Evolutionary conservation across 2,329 filamentous ascomycete species (phyloP), one percentile per base, ranked within the genome.

Genomic region (Colletotrichum somersetense): DNA sequence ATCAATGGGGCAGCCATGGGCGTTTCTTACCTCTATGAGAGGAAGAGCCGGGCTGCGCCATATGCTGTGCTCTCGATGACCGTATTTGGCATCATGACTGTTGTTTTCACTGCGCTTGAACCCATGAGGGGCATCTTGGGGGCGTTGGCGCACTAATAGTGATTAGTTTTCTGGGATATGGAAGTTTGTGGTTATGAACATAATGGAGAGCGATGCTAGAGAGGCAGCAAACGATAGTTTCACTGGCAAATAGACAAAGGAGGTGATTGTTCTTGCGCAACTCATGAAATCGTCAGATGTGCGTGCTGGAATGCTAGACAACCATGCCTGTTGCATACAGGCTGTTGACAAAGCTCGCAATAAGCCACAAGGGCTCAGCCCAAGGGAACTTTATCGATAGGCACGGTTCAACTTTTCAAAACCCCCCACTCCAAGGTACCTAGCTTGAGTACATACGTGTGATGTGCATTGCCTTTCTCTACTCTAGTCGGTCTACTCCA

Each of bases 1-100:
- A 85, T 89, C 80, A 90, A 90, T 74, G 87, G 87, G 1, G 88
- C 88, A 0, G 88, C 88, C 4, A 89, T 90, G 87, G 88, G 88
- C 2, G 88, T 88, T 0, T 84, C 88, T 0, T 87, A 88, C 71
- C 80, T 90, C 18, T 89, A 89, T 67, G 87, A 89, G 77, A 83
- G 82, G 10, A 81, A 81, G 65, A 88, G 85, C 73, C 83, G 81
- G 1, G 86, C 88, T 4, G 87, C 87, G 2, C 87, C 88, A 0
- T 89, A 89, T 74, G 86, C 88, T 2, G 87, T 86, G 1, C 78
- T 90, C 20, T 83, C 87, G 1, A 89, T 89, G 88, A 88, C 87
- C 8, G 80, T 87, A 6, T 87, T 89, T 75, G 88, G 88, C 0
- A 82, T 88, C 50, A 85, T 86, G 80, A 89, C 87, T 0, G 88